Conservation (phyloP, 257 asterid species). For the Schizonepeta tenuifolia region DNA sequence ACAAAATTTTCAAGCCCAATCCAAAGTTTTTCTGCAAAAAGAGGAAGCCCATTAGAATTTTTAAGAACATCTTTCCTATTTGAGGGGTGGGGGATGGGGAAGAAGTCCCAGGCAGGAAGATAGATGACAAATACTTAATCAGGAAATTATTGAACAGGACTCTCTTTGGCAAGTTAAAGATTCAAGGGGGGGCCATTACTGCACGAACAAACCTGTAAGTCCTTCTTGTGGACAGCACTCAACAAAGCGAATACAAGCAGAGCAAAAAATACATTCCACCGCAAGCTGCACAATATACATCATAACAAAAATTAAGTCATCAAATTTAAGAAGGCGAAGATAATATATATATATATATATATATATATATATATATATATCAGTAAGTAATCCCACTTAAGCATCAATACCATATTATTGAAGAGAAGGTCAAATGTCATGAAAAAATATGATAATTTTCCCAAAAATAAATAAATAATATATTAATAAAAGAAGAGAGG, state of each 20-base stretch:
- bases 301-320: constrained; percentile 29
- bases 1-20: constrained; percentile 97
- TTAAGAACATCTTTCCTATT: constrained; percentile 3
- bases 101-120: constrained; percentile 25
- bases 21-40: constrained; percentile 89
- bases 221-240: constrained; percentile 99
- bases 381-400: constrained; percentile 23
- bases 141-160: constrained; percentile 11
- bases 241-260: constrained; percentile 98
- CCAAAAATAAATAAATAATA: not conserved
- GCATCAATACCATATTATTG: constrained; percentile 21
- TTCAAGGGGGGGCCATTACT: constrained; percentile 23
- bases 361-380: too few relatives aligned
- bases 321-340: constrained; percentile 4
- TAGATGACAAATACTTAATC: constrained; percentile 19
- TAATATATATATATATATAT: too few relatives aligned
- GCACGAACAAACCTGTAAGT: constrained; percentile 76
- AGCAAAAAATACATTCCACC: constrained; percentile 98
- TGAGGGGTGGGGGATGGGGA: constrained; percentile 3
- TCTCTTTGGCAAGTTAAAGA: constrained; percentile 26
- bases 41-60: constrained; percentile 33
- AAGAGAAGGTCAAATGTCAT: too few relatives aligned
- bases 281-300: constrained; percentile 74
- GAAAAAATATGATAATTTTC: too few relatives aligned
- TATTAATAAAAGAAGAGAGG: not conserved